Evolutionary conservation across 2,329 filamentous ascomycete genomes (phyloP).

Genomic region (Penicillium sp.): DNA sequence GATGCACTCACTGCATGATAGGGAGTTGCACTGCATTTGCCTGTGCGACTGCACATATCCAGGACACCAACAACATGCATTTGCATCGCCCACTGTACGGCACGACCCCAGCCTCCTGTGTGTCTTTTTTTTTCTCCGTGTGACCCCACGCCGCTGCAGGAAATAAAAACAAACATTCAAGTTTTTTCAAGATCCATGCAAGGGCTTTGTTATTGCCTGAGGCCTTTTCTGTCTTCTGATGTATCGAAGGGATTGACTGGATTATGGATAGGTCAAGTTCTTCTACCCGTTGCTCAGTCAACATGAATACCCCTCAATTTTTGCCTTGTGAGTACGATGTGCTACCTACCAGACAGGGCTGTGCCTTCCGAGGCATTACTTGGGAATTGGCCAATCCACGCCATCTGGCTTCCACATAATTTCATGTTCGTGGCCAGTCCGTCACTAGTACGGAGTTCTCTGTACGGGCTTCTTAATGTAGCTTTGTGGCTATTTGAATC

Average conservation of each 20-base stretch:
- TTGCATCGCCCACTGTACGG: constrained; percentile 7
- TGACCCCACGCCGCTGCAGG: constrained; percentile 9
- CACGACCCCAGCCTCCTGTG: constrained; percentile 15
- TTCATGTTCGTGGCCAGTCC: too few species aligned
- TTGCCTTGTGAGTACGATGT: background rate
- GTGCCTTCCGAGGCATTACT: background rate
- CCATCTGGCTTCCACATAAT: too few species aligned
- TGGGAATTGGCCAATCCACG: background rate
- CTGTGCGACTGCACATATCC: constrained; percentile 3
- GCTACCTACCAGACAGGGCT: background rate
- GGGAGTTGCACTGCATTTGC: background rate
- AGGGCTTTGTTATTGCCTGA: constrained; percentile 2
- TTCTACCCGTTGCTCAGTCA: constrained; percentile 6
- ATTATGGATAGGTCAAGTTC: constrained; percentile 3
- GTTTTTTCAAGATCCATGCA: constrained; percentile 9
- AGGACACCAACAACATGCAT: constrained; percentile 1
- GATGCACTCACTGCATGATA: background rate
- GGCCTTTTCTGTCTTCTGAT: background rate
- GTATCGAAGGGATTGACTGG: background rate
- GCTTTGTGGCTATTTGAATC: too few species aligned
- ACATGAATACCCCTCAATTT: constrained; percentile 3
- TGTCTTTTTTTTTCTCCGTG: constrained; percentile 21
- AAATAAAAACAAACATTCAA: constrained; percentile 4
- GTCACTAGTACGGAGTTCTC: too few species aligned
- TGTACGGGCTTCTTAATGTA: too few species aligned